These are phyloP conservation scores for Sporothrix sp. DNA, from an alignment of 2,329 filamentous ascomycete genomes.

Conservation along the genomic window DNA sequence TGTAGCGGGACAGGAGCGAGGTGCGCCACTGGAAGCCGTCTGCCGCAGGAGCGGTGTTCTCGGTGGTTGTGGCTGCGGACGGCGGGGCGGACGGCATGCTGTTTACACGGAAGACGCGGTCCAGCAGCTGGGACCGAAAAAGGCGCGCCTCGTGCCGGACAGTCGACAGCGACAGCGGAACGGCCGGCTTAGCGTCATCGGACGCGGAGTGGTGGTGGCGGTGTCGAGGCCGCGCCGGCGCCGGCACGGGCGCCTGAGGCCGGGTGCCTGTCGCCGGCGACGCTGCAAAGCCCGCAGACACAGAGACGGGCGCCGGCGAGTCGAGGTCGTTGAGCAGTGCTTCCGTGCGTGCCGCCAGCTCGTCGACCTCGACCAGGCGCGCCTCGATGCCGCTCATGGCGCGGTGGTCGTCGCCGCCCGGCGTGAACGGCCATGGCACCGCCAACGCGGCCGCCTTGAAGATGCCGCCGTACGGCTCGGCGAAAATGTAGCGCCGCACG, in stretches of 20 bases:
- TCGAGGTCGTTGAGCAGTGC: background rate
- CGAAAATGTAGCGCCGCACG: background rate
- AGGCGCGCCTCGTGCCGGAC: background rate
- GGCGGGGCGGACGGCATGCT: background rate
- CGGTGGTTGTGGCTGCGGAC: background rate
- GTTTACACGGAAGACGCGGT: background rate
- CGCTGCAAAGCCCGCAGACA: background rate
- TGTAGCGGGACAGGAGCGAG: background rate
- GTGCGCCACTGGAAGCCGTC: too few relatives aligned
- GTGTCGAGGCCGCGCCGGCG: too few relatives aligned
- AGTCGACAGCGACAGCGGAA: too few relatives aligned
- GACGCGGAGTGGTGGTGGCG: background rate
- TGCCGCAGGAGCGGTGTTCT: too few relatives aligned
- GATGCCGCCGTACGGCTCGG: background rate
- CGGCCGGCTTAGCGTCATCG: background rate
- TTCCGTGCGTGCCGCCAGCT: background rate
- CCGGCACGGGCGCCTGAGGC: background rate
- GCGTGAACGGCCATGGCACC: background rate
- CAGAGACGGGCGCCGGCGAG: background rate
- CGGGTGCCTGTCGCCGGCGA: background rate
- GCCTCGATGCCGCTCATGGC: background rate
- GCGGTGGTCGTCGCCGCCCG: background rate
- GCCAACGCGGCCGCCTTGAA: background rate
- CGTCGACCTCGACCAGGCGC: background rate
- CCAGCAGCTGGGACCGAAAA: background rate